Percentiles rank a stretch among this genome's conserved stretches.
Evolutionary conservation across 2,329 filamentous ascomycete species (phyloP).

Genomic region (Mycogone perniciosa): DNA sequence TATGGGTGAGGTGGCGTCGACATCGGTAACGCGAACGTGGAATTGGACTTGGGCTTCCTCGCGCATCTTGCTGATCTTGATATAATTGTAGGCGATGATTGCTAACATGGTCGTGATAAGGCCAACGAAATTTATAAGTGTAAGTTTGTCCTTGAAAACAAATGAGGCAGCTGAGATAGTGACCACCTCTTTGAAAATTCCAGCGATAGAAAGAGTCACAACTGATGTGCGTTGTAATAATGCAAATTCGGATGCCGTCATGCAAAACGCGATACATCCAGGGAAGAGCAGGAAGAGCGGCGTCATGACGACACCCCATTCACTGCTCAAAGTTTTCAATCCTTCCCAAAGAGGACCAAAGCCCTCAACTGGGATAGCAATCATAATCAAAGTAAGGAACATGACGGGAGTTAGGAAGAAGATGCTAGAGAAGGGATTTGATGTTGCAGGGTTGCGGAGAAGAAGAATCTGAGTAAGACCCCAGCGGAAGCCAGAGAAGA

Average conservation of each 20-base stretch:
- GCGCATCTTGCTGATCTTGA: conserved; percentile 89
- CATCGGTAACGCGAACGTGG: conserved; percentile 34
- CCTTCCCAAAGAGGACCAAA: conserved; percentile 61
- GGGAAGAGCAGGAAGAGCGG: conserved; percentile 79
- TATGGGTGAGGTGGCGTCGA: conserved; percentile 27
- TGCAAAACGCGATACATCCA: conserved; percentile 84
- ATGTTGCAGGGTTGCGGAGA: conserved; percentile 86
- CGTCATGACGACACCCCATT: conserved; percentile 62
- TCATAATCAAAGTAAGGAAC: conserved; percentile 74
- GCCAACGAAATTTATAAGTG: conserved; percentile 78
- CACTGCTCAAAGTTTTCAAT: conserved; percentile 53
- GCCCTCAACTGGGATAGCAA: conserved; percentile 84
- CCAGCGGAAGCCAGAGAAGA: conserved; percentile 97
- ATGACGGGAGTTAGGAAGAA: conserved; percentile 97
- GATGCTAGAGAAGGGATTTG: conserved; percentile 93
- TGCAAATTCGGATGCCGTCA: conserved; percentile 95
- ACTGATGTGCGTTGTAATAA: conserved; percentile 91
- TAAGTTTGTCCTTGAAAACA: conserved; percentile 84
- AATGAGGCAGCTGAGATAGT: conserved; percentile 85
- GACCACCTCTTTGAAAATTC: conserved; percentile 98
- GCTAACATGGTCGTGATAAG: conserved; percentile 81
- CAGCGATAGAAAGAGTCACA: conserved; percentile 91
- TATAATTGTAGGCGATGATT: conserved; percentile 86
- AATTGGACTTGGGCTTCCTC: conserved; percentile 57
- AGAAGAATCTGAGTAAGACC: conserved; percentile 96